Percentiles rank a stretch among this genome's conserved stretches.
Evolutionary conservation across 768 basidiomycete genomes (phyloP).

Genomic region (Termitomyces sp.): DNA sequence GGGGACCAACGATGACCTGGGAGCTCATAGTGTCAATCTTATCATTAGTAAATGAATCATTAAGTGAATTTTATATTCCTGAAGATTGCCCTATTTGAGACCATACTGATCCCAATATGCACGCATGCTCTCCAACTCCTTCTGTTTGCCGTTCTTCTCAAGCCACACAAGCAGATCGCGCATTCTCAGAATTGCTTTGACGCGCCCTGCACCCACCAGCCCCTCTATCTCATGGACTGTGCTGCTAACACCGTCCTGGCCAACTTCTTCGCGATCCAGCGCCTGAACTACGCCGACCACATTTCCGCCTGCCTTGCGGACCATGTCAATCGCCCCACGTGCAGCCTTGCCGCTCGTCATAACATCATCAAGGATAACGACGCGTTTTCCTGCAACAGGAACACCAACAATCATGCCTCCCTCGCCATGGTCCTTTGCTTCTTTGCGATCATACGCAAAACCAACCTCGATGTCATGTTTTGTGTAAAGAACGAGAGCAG

Average conservation of each 20-base stretch:
- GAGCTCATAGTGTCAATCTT: background rate
- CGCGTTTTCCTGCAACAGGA: constrained; percentile 71
- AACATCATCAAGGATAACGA: constrained; percentile 94
- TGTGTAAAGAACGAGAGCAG: constrained; percentile 71
- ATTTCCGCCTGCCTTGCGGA: constrained; percentile 65
- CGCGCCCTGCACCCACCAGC: constrained; percentile 66
- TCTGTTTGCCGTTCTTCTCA: constrained; percentile 58
- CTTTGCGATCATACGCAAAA: constrained; percentile 93
- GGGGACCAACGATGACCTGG: too few relatives aligned
- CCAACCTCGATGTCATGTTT: constrained; percentile 63
- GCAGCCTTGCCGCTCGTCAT: constrained; percentile 93
- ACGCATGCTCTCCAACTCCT: constrained; percentile 69
- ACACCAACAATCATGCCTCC: constrained; percentile 90
- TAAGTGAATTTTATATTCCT: background rate
- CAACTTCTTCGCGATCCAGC: constrained; percentile 85
- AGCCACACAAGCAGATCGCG: constrained; percentile 83
- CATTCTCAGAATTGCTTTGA: constrained; percentile 82
- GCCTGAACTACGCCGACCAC: constrained; percentile 88
- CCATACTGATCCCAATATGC: constrained; percentile 77
- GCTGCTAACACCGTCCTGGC: constrained; percentile 61
- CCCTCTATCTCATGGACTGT: constrained; percentile 82
- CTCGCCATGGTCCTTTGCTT: constrained; percentile 94
- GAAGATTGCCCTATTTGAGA: constrained; percentile 33
- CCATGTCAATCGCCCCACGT: constrained; percentile 75
- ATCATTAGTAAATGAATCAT: background rate